These are phyloP conservation scores for Leishmania arabica DNA, from an alignment of 208 protist species.

Conservation along the genomic window DNA sequence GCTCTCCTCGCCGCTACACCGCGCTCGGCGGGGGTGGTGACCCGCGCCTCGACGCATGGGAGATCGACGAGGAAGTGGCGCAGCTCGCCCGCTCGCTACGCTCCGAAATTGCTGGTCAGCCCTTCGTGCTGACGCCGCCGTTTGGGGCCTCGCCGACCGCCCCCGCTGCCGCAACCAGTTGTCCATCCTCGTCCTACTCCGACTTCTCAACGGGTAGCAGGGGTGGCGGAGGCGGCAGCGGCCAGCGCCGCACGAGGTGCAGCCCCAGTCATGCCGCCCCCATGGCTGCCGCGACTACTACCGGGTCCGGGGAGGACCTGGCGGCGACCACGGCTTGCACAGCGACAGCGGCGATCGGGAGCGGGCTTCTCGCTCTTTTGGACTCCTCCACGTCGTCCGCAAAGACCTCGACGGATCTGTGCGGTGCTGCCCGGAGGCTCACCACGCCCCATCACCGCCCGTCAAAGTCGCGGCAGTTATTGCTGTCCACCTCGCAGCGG, in stretches of 20 bases:
- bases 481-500: neutral
- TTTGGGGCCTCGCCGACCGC: neutral
- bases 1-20: neutral
- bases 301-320: neutral
- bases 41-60: neutral
- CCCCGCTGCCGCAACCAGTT: neutral
- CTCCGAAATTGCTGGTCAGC: slow-evolving; percentile 26
- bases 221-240: neutral
- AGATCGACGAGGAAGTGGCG: slow-evolving; percentile 17
- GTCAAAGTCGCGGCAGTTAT: neutral
- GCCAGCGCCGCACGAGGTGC: neutral
- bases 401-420: neutral
- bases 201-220: neutral
- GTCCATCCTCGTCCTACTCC: neutral
- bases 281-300: neutral
- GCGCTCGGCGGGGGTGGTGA: neutral
- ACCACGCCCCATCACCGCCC: neutral
- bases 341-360: neutral
- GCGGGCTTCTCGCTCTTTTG: neutral
- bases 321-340: neutral
- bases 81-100: slow-evolving; percentile 32
- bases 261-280: neutral
- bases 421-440: neutral
- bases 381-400: neutral
- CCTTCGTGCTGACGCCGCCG: slow-evolving; percentile 20